These are phyloP conservation scores for Tuber calosporum DNA, from an alignment of 495 filamentous ascomycete genomes.

Conservation along the genomic window DNA sequence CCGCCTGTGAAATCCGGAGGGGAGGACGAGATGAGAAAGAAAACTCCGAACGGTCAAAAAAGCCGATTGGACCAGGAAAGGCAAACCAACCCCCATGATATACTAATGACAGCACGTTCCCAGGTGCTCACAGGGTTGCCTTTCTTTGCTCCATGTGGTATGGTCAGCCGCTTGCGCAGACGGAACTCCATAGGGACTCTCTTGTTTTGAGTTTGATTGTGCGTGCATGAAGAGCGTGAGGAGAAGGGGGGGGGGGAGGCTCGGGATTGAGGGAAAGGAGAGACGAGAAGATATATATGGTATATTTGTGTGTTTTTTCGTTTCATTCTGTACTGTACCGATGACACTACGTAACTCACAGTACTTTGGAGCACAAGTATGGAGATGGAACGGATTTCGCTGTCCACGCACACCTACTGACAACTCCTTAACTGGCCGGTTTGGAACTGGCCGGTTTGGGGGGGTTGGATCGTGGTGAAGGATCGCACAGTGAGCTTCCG, in stretches of 20 bases:
- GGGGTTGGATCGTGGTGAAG: neutral
- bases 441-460: neutral
- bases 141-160: neutral
- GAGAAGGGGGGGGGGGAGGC: neutral
- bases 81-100: neutral
- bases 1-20: neutral
- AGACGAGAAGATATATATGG: neutral
- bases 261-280: neutral
- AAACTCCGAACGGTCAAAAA: neutral
- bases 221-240: neutral
- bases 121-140: neutral
- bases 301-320: neutral
- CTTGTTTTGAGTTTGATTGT: neutral
- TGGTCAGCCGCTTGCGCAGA: neutral
- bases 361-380: neutral
- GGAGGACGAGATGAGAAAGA: neutral
- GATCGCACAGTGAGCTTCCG: neutral
- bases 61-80: neutral
- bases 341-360: neutral
- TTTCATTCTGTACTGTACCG: neutral
- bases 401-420: neutral
- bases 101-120: neutral
- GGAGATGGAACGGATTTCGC: neutral
- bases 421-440: neutral
- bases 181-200: neutral